Conservation (phyloP, 345 rosid genomes). For the Gossypium mustelinum region DNA sequence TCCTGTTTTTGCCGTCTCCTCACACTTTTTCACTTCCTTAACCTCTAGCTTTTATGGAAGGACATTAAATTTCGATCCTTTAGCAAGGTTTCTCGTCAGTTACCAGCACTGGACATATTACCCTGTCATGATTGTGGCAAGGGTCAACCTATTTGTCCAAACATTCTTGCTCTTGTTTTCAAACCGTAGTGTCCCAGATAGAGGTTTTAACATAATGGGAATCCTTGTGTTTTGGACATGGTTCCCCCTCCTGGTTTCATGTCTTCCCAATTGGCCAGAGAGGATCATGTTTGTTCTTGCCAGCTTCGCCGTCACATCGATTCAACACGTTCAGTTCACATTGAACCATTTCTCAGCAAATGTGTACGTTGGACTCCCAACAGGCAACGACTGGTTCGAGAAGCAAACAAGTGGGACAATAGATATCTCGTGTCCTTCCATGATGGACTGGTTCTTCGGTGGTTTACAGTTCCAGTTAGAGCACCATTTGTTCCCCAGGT, state of each 20-base stretch:
- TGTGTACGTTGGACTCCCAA: constrained; percentile 73
- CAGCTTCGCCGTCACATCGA: constrained; percentile 59
- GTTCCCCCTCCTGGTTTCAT: constrained; percentile 82
- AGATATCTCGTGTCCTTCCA: constrained; percentile 68
- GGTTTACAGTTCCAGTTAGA: constrained; percentile 95
- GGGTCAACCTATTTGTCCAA: constrained; percentile 73
- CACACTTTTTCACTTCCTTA: constrained; percentile 49
- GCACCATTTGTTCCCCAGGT: constrained; percentile 87
- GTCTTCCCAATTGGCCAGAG: constrained; percentile 73
- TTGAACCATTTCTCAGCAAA: constrained; percentile 84
- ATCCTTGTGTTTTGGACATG: constrained; percentile 81
- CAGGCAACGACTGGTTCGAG: constrained; percentile 86
- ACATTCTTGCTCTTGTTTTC: constrained; percentile 65
- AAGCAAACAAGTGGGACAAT: constrained; percentile 82
- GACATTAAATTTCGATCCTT: constrained; percentile 47
- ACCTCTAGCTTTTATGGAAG: constrained; percentile 71
- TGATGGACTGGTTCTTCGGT: constrained; percentile 92
- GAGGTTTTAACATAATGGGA: constrained; percentile 62
- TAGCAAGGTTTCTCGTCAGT: constrained; percentile 66
- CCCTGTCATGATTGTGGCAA: constrained; percentile 76
- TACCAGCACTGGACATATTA: constrained; percentile 89
- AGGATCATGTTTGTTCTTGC: constrained; percentile 60
- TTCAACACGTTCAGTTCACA: constrained; percentile 88
- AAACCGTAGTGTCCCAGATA: constrained; percentile 49
- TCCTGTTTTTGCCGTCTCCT: constrained; percentile 79